Percentiles rank a stretch among this genome's conserved stretches.
phyloP scores from a whole-genome alignment of 768 basidiomycete genomes.

The Mycena maculata region DNA sequence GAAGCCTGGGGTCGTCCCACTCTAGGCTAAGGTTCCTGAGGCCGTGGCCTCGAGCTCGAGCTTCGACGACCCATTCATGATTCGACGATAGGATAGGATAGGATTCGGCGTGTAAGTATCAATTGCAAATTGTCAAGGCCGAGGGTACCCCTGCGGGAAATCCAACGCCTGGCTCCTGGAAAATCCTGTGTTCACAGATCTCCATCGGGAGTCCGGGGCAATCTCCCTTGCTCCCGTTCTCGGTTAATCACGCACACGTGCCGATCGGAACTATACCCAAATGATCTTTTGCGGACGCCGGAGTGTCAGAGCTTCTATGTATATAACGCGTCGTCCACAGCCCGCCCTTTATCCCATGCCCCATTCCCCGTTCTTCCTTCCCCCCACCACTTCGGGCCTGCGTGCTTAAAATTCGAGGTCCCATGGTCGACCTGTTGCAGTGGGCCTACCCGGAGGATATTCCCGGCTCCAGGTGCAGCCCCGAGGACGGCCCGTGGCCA shows the following conservation, averaged over 20 bases:
- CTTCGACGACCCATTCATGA: too few relatives aligned
- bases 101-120: not conserved
- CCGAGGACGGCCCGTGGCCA: slow-evolving; percentile 76
- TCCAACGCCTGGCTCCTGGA: too few relatives aligned
- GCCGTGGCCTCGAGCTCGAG: not conserved
- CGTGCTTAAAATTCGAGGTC: not conserved
- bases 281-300: not conserved
- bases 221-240: too few relatives aligned
- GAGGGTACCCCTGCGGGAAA: too few relatives aligned
- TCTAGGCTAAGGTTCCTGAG: slow-evolving; percentile 1
- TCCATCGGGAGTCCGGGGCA: not conserved
- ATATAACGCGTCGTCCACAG: slow-evolving; percentile 22
- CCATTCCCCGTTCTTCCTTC: not conserved
- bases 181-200: not conserved
- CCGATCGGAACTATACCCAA: slow-evolving; percentile 7
- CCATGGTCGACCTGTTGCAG: slow-evolving; percentile 32
- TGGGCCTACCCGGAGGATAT: slow-evolving; percentile 71
- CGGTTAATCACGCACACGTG: slow-evolving; percentile 21
- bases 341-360: slow-evolving; percentile 8
- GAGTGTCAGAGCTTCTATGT: slow-evolving; percentile 19
- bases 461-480: slow-evolving; percentile 69
- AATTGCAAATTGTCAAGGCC: not conserved
- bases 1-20: not conserved
- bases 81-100: too few relatives aligned
- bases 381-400: not conserved